phyloP scores from a whole-genome alignment of 257 asterid genomes.

The Parsonsia alboflavescens region DNA sequence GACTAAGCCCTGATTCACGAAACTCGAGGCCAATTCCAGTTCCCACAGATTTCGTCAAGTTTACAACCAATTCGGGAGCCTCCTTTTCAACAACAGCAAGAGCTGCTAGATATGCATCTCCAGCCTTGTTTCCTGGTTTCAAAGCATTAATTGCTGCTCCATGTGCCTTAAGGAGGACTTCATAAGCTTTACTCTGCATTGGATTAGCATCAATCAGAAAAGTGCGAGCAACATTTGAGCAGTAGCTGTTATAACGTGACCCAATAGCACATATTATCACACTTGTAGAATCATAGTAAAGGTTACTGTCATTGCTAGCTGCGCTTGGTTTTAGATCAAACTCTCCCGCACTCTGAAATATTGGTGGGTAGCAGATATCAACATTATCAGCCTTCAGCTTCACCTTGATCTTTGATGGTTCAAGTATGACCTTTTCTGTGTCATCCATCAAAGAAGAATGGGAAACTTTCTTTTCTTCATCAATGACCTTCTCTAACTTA shows the following conservation, averaged over 20 bases:
- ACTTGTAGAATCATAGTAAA: constrained; percentile 17
- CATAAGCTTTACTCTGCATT: constrained; percentile 13
- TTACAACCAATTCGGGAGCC: constrained; percentile 16
- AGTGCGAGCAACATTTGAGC: constrained; percentile 20
- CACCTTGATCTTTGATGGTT: constrained; percentile 20
- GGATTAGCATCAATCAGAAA: constrained; percentile 18
- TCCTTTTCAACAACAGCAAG: constrained; percentile 16
- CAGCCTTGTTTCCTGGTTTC: constrained; percentile 14
- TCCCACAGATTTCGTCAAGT: constrained; percentile 14
- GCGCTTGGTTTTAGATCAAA: constrained; percentile 16
- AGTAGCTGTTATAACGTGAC: constrained; percentile 15
- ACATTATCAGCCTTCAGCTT: constrained; percentile 22
- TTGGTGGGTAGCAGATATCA: constrained; percentile 26
- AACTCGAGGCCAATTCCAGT: constrained; percentile 19
- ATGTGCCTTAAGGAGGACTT: constrained; percentile 15
- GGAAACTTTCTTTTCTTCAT: constrained; percentile 21
- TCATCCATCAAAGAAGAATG: constrained; percentile 21
- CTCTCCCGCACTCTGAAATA: constrained; percentile 22
- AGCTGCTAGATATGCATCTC: constrained; percentile 11
- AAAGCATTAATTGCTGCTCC: constrained; percentile 16
- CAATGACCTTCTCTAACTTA: constrained; percentile 22
- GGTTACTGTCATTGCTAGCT: constrained; percentile 10
- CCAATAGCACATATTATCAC: constrained; percentile 18
- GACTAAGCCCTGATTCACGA: constrained; percentile 16
- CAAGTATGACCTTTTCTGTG: constrained; percentile 21